Percentiles rank a stretch among this genome's conserved stretches.
Evolutionary conservation across 108 stramenopile species (phyloP).

Genomic region (Seminavis robusta): DNA sequence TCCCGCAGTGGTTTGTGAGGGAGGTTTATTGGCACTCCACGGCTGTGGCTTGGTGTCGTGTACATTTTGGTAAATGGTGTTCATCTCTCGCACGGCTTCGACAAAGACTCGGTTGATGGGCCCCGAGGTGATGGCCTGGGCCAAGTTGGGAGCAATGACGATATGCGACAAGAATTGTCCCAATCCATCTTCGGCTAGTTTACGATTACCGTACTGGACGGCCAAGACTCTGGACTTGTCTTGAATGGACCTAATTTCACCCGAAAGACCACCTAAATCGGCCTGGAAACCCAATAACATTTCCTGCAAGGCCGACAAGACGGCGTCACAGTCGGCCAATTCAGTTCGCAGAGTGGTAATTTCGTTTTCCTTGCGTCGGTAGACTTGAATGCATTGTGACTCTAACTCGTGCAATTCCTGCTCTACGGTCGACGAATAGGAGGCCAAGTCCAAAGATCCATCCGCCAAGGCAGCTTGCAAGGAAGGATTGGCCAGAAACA

Average conservation of each 20-base stretch:
- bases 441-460: conserved; percentile 76
- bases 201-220: conserved; percentile 87
- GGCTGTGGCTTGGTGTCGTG: conserved; percentile 44
- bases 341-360: conserved; percentile 67
- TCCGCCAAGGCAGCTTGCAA: conserved; percentile 74
- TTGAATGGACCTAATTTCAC: conserved; percentile 95
- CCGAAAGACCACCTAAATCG: conserved; percentile 94
- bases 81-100: conserved; percentile 86
- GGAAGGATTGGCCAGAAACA: conserved; percentile 81
- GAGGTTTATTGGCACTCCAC: conserved; percentile 51
- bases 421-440: conserved; percentile 75
- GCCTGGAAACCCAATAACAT: conserved; percentile 98
- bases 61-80: conserved; percentile 80
- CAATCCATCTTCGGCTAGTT: conserved; percentile 87
- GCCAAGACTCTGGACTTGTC: conserved; percentile 88
- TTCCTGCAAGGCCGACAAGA: conserved; percentile 93
- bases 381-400: conserved; percentile 68
- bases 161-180: conserved; percentile 87
- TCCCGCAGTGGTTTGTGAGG: conserved; percentile 83
- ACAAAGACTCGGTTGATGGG: conserved; percentile 86
- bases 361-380: conserved; percentile 59
- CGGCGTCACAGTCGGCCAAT: conserved; percentile 90
- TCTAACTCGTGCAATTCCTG: conserved; percentile 73
- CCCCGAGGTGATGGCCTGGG: conserved; percentile 82
- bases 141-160: conserved; percentile 85